Percentiles rank a stretch among this genome's conserved stretches.
Conservation (phyloP, 441 rosid genomes). For the Populus hybrid region DNA sequence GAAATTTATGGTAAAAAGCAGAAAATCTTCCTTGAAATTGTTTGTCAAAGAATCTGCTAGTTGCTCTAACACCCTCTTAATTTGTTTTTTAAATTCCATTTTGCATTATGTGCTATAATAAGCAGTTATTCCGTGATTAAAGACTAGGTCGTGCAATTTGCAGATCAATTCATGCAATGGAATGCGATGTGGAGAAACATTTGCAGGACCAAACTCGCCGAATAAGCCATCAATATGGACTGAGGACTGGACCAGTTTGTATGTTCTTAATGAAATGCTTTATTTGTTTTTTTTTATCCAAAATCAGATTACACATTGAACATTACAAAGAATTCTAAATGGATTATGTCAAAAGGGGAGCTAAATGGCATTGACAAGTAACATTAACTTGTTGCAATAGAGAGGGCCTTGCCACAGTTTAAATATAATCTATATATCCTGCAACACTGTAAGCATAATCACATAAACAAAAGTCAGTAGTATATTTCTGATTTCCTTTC, state of each 20-base stretch:
- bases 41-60: neutral
- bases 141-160: conserved; percentile 1
- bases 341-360: neutral
- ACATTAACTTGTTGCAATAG: neutral
- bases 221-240: conserved; percentile 80
- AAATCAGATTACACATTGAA: neutral
- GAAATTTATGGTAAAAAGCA: neutral
- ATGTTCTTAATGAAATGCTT: conserved; percentile 21
- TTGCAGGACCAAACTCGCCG: conserved; percentile 66
- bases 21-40: neutral
- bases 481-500: neutral
- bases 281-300: neutral
- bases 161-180: conserved; percentile 86
- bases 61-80: neutral
- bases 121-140: neutral
- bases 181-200: conserved; percentile 61
- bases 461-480: neutral
- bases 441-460: neutral
- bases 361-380: neutral
- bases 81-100: neutral
- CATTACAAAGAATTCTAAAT: neutral
- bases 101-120: neutral
- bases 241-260: conserved; percentile 83
- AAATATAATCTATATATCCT: neutral
- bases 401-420: neutral